phyloP scores from a whole-genome alignment of 495 filamentous ascomycete genomes.

The Glonium stellatum region DNA sequence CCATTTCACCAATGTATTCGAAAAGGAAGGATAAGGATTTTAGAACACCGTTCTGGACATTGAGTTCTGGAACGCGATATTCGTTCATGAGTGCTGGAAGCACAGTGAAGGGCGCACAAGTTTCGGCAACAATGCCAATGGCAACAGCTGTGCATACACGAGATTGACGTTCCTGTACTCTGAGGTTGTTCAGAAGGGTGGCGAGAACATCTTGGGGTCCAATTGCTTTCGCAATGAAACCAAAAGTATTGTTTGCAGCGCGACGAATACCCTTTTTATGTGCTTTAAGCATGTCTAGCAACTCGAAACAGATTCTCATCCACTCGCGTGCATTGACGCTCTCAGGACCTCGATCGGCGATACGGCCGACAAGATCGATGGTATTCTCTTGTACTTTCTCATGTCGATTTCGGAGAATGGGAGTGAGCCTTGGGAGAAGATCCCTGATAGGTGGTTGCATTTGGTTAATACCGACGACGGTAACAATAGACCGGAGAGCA shows the following conservation, averaged over 20 bases:
- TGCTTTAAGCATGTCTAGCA: slow-evolving; percentile 98
- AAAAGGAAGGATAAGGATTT: slow-evolving; percentile 97
- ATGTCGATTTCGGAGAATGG: slow-evolving; percentile 95
- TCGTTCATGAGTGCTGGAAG: slow-evolving; percentile 99
- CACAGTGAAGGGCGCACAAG: slow-evolving; percentile 97
- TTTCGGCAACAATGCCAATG: slow-evolving; percentile 99
- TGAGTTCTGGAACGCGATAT: slow-evolving; percentile 95
- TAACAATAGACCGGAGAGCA: slow-evolving; percentile 91
- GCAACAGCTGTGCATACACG: slow-evolving; percentile 98
- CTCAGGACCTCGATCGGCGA: slow-evolving; percentile 93
- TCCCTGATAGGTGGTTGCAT: slow-evolving; percentile 99
- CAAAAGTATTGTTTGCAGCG: slow-evolving; percentile 99
- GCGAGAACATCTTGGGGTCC: slow-evolving; percentile 96
- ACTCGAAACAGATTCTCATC: slow-evolving; percentile 99
- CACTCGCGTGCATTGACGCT: slow-evolving; percentile 95
- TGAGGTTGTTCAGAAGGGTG: slow-evolving; percentile 90
- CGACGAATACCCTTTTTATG: slow-evolving; percentile 91
- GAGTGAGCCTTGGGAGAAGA: slow-evolving; percentile 87
- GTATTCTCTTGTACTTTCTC: slow-evolving; percentile 99
- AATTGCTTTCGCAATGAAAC: slow-evolving; percentile 99
- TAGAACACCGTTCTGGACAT: slow-evolving; percentile 97
- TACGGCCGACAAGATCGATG: slow-evolving; percentile 98
- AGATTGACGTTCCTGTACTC: slow-evolving; percentile 95
- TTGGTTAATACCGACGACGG: slow-evolving; percentile 93
- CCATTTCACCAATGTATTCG: slow-evolving; percentile 99